Evolutionary conservation across 441 rosid genomes (phyloP), one percentile per base, ranked within the genome.

Genomic region (Corymbia calophylla): DNA sequence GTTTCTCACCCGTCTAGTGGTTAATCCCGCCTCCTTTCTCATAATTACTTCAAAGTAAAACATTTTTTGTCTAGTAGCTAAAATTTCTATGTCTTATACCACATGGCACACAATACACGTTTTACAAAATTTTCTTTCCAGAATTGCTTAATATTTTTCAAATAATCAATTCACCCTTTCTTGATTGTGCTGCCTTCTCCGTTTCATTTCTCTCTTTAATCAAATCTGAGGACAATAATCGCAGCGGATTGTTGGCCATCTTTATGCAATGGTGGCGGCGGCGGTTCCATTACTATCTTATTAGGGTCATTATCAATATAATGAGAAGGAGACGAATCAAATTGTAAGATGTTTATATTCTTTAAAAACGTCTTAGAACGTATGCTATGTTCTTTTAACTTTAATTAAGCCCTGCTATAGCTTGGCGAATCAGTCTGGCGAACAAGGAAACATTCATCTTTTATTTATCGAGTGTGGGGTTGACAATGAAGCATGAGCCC

Each of bases 261-360:
- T 68, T 18, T 18, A 32, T 0, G 7, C 47, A 35, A 2, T 32
- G 80, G 47, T 1, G 13, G 44, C 8, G 0, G 32, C 18, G 58
- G 58, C 6, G 8, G 58, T 64, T 29, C 35, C 16, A 56, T 56
- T 10, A 0, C 1, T 0, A 2, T 64, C 70, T 64, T 7, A 64
- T 64, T n/a, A 7, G 35, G 73, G 10, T 64, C 73, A n/a, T 64
- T 64, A n/a, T 56, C 62, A 4, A 56, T 0, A n/a, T 2, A n/a
- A 29, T 15, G 73, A 64, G 35, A 14, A 15, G 15, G 73, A 21
- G 0, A n/a, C 32, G 2, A 64, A 17, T 64, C 19, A 64, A 64
- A 64, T 15, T 7, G 10, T n/a, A n/a, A 4, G 35, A 7, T 14
- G 5, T 64, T 0, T 64, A n/a, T 64, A 64, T 64, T 64, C 70